Evolutionary conservation across 257 asterid genomes (phyloP).

Genomic region (Craterostigma plantagineum): DNA sequence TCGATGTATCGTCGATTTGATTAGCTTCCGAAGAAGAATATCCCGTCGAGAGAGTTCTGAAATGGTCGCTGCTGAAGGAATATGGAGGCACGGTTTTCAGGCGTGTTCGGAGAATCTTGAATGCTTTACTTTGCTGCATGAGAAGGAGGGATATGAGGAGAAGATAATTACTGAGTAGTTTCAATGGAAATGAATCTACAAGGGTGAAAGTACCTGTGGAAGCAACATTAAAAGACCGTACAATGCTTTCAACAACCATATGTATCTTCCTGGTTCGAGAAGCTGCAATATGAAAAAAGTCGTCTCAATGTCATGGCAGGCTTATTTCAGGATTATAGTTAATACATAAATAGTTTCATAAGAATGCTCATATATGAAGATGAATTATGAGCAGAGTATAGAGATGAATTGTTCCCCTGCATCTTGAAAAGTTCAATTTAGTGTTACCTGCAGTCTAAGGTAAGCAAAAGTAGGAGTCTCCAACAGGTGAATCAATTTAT

Average conservation of each 20-base stretch:
- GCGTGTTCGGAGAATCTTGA: conserved; percentile 82
- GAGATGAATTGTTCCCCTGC: too few relatives aligned
- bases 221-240: conserved; percentile 96
- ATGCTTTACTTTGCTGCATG: conserved; percentile 95
- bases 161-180: not conserved
- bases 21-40: conserved; percentile 24
- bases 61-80: conserved; percentile 59
- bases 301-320: not conserved
- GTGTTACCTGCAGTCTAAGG: conserved; percentile 83
- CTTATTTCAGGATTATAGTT: too few relatives aligned
- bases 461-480: conserved; percentile 93
- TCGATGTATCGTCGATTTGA: conserved; percentile 27
- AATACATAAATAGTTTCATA: too few relatives aligned
- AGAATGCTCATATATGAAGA: too few relatives aligned
- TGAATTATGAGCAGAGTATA: too few relatives aligned
- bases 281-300: conserved; percentile 47
- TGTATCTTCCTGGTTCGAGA: conserved; percentile 94
- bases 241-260: conserved; percentile 83
- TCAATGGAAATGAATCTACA: not conserved
- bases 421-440: not conserved
- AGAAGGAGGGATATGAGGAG: conserved; percentile 1
- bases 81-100: conserved; percentile 77
- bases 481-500: conserved; percentile 82
- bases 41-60: conserved; percentile 32
- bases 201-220: conserved; percentile 58